Conservation (phyloP, 352 stramenopile species). For the Aphanomyces stellatus region DNA sequence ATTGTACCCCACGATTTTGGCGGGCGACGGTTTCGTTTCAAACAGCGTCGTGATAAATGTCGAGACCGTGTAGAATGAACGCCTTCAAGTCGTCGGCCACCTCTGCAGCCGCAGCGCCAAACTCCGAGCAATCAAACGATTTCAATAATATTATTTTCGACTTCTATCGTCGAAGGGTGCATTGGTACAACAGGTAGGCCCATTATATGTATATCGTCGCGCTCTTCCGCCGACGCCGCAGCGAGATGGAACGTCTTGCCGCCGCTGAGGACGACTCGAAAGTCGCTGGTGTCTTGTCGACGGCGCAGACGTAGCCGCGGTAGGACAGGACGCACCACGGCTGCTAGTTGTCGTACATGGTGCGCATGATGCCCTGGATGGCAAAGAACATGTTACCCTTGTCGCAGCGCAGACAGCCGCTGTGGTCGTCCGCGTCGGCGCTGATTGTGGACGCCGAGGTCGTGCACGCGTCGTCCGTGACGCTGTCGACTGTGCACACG, state of each 20-base stretch:
- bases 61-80: too few relatives aligned
- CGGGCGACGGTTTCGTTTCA: too few relatives aligned
- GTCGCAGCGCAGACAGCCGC: slow-evolving; percentile 63
- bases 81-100: slow-evolving; percentile 56
- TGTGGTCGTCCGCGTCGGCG: slow-evolving; percentile 54
- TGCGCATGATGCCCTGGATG: slow-evolving; percentile 73
- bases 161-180: not conserved
- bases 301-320: slow-evolving; percentile 60
- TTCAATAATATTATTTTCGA: not conserved
- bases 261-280: slow-evolving; percentile 53
- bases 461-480: too few relatives aligned
- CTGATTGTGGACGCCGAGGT: slow-evolving; percentile 22
- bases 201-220: too few relatives aligned
- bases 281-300: slow-evolving; percentile 50
- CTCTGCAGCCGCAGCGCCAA: slow-evolving; percentile 56
- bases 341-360: slow-evolving; percentile 73
- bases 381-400: slow-evolving; percentile 67
- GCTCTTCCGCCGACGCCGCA: slow-evolving; percentile 53
- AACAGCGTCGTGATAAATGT: too few relatives aligned
- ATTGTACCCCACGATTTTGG: too few relatives aligned
- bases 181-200: not conserved
- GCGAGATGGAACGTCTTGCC: slow-evolving; percentile 64
- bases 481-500: slow-evolving; percentile 59
- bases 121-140: slow-evolving; percentile 27
- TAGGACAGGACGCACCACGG: slow-evolving; percentile 68